phyloP scores from a whole-genome alignment of 1,284 basidiomycete genomes.

The Cryptococcus sp. region DNA sequence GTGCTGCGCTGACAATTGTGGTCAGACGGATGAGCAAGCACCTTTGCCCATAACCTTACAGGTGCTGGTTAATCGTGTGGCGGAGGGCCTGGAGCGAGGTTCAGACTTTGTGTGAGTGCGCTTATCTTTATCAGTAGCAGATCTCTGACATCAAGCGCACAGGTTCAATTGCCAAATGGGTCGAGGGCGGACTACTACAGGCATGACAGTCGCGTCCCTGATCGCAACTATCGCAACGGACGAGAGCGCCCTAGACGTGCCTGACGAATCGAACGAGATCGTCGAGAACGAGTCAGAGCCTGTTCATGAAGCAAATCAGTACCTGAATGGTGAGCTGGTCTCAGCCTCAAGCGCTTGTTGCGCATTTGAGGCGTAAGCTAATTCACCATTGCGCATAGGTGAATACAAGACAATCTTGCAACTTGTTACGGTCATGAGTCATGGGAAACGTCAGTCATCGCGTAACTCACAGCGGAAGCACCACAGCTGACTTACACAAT shows the following conservation, averaged over 20 bases:
- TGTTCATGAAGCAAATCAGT: slow-evolving; percentile 79
- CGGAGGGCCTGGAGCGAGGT: slow-evolving; percentile 62
- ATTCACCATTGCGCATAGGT: slow-evolving; percentile 57
- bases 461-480: no score
- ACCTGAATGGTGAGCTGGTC: slow-evolving; percentile 68
- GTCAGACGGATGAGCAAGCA: slow-evolving; percentile 91
- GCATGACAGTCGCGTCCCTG: slow-evolving; percentile 87
- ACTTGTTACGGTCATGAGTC: slow-evolving; percentile 57
- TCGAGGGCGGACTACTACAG: slow-evolving; percentile 70
- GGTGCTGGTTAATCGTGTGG: slow-evolving; percentile 73
- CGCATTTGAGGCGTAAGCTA: slow-evolving; percentile 1
- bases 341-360: background rate
- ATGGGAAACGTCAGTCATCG: slow-evolving; percentile 41
- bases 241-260: slow-evolving; percentile 18
- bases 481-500: background rate
- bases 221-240: slow-evolving; percentile 72
- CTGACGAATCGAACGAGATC: slow-evolving; percentile 35
- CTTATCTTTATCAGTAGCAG: slow-evolving; percentile 28
- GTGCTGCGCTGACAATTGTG: slow-evolving; percentile 7
- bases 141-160: background rate
- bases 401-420: slow-evolving; percentile 97
- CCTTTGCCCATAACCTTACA: slow-evolving; percentile 82
- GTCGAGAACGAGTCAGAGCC: slow-evolving; percentile 61
- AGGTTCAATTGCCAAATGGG: slow-evolving; percentile 57
- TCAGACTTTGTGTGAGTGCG: slow-evolving; percentile 84